Evolutionary conservation across 345 rosid species (phyloP), one percentile per base, ranked within the genome.

Genomic region (Bruguiera parviflora): DNA sequence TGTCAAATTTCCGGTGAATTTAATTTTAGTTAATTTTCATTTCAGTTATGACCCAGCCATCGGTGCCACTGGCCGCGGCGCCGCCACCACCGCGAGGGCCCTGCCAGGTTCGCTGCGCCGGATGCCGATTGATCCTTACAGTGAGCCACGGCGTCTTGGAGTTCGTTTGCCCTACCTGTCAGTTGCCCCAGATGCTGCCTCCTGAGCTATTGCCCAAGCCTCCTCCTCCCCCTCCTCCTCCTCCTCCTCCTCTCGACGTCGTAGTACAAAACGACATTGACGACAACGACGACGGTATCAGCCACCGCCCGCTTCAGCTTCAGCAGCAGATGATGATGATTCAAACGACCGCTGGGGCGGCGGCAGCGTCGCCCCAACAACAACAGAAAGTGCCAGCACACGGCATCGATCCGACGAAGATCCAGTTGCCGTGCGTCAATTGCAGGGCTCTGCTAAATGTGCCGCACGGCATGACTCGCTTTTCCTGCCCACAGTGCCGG

Each of bases 351-450:
- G 24, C 78, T 28, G 52, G 82, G 2, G 9, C 71, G 10, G 19
- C 61, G 52, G 15, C 75, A 20, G 79, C 69, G 39, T 73, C 81
- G 0, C 43, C 31, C 11, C 27, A 74, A 19, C 69, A 68, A 2
- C 75, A 80, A 11, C 80, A 77, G 20, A 84, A 80, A 6, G 88
- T 81, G 51, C 92, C 90, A 43, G 96, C 98, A 0, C 97, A 89
- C 53, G 98, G 98, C 66, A 88, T 94, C 91, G 97, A 94, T 84
- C 97, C 96, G 33, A 79, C 95, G 73, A 94, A 94, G 97, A 89
- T 91, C 84, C 98, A 94, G 76, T 85, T 94, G 56, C 97, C 98
- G 13, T 94, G 98, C 72, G 96, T 90, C 46, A 83, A 87, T 77
- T 94, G 98, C 81, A 89, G 86, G 86, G 97, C 98, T 35, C 84